Conservation (phyloP, 1,139 yeast species). For the Protomyces lactucae-debilis region DNA sequence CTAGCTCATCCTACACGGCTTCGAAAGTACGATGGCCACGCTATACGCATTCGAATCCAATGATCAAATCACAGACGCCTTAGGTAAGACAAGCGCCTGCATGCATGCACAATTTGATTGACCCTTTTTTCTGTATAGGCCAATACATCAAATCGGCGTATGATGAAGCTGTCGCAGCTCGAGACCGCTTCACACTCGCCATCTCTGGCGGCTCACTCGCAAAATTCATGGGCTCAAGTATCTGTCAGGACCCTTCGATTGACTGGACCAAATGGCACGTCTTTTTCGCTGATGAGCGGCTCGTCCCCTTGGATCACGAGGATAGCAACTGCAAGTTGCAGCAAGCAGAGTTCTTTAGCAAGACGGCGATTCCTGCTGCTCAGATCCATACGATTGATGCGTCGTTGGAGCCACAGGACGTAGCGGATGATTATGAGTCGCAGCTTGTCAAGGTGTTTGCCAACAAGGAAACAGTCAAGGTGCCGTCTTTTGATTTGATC, state of each 20-base stretch:
- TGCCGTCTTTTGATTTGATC: conserved; percentile 88
- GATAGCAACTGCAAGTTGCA: conserved; percentile 90
- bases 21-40: conserved; percentile 19
- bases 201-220: conserved; percentile 89
- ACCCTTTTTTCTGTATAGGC: conserved; percentile 42
- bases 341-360: conserved; percentile 73
- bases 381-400: conserved; percentile 79
- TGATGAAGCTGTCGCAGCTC: conserved; percentile 51
- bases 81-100: conserved; percentile 3
- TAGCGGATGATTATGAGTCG: conserved; percentile 90
- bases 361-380: conserved; percentile 51
- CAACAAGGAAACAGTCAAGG: conserved; percentile 74
- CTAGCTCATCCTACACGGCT: neutral
- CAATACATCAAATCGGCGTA: conserved; percentile 81
- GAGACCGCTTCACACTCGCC: conserved; percentile 76
- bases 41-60: conserved; percentile 27
- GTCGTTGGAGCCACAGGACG: conserved; percentile 80
- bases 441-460: conserved; percentile 83
- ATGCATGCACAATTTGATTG: neutral
- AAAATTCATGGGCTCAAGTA: conserved; percentile 66
- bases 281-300: conserved; percentile 92
- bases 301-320: conserved; percentile 77
- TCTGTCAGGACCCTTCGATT: conserved; percentile 60
- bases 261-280: conserved; percentile 85
- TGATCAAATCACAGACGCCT: conserved; percentile 25